Percentiles rank a stretch among this genome's conserved stretches.
phyloP scores from a whole-genome alignment of 2,329 filamentous ascomycete genomes.

The Paracoccidioides lutzii region DNA sequence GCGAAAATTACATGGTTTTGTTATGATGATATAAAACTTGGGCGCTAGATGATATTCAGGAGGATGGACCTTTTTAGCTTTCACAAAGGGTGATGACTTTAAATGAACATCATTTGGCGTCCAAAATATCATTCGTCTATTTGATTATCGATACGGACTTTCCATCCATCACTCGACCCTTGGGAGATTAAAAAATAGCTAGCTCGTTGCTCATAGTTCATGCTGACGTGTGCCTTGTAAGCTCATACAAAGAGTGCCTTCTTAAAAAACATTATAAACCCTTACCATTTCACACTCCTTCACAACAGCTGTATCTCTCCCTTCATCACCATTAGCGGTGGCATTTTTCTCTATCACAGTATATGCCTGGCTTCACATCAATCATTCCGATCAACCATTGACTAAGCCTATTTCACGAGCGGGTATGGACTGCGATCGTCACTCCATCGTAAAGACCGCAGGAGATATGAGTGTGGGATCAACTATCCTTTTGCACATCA shows the following conservation, averaged over 20 bases:
- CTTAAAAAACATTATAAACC: conserved; percentile 53
- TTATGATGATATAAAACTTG: too few relatives aligned
- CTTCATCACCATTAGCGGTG: conserved; percentile 48
- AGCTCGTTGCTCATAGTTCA: not conserved
- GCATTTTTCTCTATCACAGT: conserved; percentile 48
- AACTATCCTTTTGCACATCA: conserved; percentile 62
- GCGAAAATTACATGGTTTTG: too few relatives aligned
- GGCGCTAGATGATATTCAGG: too few relatives aligned
- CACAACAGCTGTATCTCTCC: conserved; percentile 49
- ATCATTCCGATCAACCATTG: conserved; percentile 44
- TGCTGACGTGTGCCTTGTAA: conserved; percentile 34
- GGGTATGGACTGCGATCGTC: conserved; percentile 11
- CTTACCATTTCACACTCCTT: conserved; percentile 51
- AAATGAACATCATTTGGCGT: not conserved
- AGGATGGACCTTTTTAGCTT: not conserved
- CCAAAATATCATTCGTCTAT: not conserved
- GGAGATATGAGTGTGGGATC: conserved; percentile 50
- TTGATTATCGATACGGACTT: not conserved
- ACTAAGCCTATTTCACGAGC: conserved; percentile 18
- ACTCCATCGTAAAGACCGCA: conserved; percentile 51
- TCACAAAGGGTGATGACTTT: not conserved
- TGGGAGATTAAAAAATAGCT: not conserved
- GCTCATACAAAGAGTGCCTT: conserved; percentile 50
- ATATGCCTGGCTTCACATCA: conserved; percentile 42
- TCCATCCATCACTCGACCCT: too few relatives aligned